Evolutionary conservation across 2,329 filamentous ascomycete species (phyloP).

Genomic region (Aspergillus pseudoglaucus): DNA sequence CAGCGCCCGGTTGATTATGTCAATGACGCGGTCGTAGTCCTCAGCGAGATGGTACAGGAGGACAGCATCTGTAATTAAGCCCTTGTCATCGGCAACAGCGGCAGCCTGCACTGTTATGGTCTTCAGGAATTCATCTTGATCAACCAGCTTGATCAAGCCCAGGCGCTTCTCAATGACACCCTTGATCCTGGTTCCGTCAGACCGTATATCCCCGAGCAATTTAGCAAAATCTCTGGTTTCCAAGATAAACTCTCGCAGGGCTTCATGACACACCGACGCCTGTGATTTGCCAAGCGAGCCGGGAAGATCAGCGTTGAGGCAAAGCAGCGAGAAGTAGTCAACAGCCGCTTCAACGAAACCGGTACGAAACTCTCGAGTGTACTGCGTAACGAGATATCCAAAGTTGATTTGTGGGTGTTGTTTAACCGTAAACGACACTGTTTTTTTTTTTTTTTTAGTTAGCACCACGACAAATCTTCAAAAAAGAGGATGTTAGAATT

Average conservation of each 20-base stretch:
- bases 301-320: slow-evolving; percentile 77
- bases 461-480: slow-evolving; percentile 6
- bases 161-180: slow-evolving; percentile 85
- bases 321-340: slow-evolving; percentile 88
- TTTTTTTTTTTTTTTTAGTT: slow-evolving; percentile 6
- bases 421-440: slow-evolving; percentile 50
- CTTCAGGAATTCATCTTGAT: slow-evolving; percentile 77
- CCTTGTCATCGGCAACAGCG: slow-evolving; percentile 87
- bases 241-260: slow-evolving; percentile 86
- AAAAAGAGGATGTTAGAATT: not conserved
- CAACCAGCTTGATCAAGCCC: slow-evolving; percentile 69
- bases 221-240: slow-evolving; percentile 95
- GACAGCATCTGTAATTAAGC: slow-evolving; percentile 86
- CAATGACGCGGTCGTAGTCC: slow-evolving; percentile 90
- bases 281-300: slow-evolving; percentile 71
- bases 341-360: slow-evolving; percentile 83
- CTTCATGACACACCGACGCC: slow-evolving; percentile 79
- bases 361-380: slow-evolving; percentile 91
- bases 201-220: slow-evolving; percentile 81
- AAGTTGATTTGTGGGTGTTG: slow-evolving; percentile 79
- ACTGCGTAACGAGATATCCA: slow-evolving; percentile 85
- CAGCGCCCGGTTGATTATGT: slow-evolving; percentile 80
- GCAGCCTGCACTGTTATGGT: slow-evolving; percentile 92
- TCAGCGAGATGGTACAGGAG: slow-evolving; percentile 89
- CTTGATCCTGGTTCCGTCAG: slow-evolving; percentile 75